Evolutionary conservation across 345 rosid species (phyloP), one percentile per base, ranked within the genome.

Genomic region (Rhodomyrtus tomentosa): DNA sequence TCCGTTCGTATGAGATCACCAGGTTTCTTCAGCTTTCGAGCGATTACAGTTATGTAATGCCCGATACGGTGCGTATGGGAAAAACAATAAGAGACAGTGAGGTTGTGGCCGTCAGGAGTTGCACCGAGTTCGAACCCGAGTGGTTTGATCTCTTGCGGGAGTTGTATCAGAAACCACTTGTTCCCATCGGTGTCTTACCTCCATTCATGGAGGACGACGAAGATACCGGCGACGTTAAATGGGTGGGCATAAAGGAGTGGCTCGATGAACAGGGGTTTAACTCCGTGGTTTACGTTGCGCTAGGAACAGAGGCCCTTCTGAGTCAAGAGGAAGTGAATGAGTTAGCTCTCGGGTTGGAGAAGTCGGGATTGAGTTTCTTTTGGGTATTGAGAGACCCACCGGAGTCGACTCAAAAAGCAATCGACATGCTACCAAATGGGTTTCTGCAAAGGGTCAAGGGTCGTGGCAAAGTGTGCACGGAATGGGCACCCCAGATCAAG

Each of bases 171-270:
- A 93, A 89, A 82, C 90, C 90, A 16, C 89, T 91, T 50, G 54
- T 93, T n/a, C 92, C 93, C 4, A 80, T 90, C 0, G 98, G 96
- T 25, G 81, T 89, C 18, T 68, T 92, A 86, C 95, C 90, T 40
- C 92, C 84, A 10, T 81, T n/a, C 21, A 50, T 20, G 22, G 81
- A 8, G 5, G 87, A 73, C 24, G 83, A 82, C 21, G 86, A 86
- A 1, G 88, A 87, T 59, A 48, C 59, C 83, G 32, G 81, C 15
- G 84, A 82, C 80, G 42, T 32, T 42, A 40, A 15, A 59, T 89
- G 90, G 92, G 42, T n/a, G 52, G 9, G 50, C 20, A 81, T 90
- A 6, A 82, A 83, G 10, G 42, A 52, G 27, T 91, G 93, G 93
- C 88, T 91, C 7, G 91, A 91, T 83, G 25, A 36, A 6, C 87